Percentiles rank a stretch among this genome's conserved stretches.
Evolutionary conservation across 176 grass and related monocot species (phyloP).

Genomic region (Raddia guianensis): DNA sequence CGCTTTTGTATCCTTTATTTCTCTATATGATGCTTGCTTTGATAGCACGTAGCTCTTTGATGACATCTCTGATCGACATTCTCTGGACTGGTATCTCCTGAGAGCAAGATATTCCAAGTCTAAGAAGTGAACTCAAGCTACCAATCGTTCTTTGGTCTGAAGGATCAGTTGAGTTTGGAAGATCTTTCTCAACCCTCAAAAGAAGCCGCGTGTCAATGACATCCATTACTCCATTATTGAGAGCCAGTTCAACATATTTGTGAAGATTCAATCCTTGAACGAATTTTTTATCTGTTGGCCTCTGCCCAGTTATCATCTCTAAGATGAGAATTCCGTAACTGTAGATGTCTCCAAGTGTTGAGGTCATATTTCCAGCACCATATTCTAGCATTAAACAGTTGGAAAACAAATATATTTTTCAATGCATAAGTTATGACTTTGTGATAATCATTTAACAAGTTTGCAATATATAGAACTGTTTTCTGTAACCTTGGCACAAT

Average conservation of each 20-base stretch:
- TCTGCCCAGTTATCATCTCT: constrained; percentile 46
- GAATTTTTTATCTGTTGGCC: constrained; percentile 31
- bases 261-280: constrained; percentile 20
- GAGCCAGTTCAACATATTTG: constrained; percentile 14
- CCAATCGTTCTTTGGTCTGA: not conserved
- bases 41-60: constrained; percentile 14
- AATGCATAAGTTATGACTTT: not conserved
- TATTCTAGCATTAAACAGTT: constrained; percentile 32
- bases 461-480: too few species aligned
- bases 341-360: constrained; percentile 46
- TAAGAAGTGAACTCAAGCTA: not conserved
- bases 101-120: constrained; percentile 22
- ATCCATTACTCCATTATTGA: constrained; percentile 6
- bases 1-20: not conserved
- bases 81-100: not conserved
- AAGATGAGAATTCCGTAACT: constrained; percentile 51
- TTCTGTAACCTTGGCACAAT: too few species aligned
- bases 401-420: not conserved
- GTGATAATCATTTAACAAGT: too few species aligned
- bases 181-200: not conserved
- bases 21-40: not conserved
- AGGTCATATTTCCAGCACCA: constrained; percentile 32
- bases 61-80: constrained; percentile 1
- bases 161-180: not conserved
- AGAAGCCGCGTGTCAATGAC: constrained; percentile 7